Conservation (phyloP, 768 basidiomycete genomes). For the Kwoniella shandongensis region DNA sequence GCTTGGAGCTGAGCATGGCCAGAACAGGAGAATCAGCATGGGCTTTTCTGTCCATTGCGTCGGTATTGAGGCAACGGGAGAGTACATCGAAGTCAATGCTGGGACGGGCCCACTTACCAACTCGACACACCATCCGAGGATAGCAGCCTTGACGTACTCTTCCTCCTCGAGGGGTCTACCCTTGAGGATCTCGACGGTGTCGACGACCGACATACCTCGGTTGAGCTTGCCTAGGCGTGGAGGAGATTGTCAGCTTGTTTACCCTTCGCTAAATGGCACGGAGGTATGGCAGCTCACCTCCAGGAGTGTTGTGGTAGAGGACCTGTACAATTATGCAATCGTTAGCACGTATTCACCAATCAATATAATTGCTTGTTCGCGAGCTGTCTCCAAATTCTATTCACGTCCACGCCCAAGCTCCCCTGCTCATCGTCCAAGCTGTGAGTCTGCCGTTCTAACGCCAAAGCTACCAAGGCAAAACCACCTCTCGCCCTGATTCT, state of each 20-base stretch:
- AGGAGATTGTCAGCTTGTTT: slow-evolving; percentile 6
- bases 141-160: slow-evolving; percentile 83
- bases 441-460: too few species aligned
- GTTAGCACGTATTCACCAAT: too few species aligned
- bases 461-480: too few species aligned
- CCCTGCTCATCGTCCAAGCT: not conserved
- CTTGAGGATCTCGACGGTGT: slow-evolving; percentile 83
- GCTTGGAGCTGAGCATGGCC: slow-evolving; percentile 73
- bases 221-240: slow-evolving; percentile 73
- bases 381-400: too few species aligned
- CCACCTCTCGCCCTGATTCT: too few species aligned
- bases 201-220: slow-evolving; percentile 92
- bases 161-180: slow-evolving; percentile 69
- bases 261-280: not conserved
- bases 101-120: slow-evolving; percentile 65
- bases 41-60: not conserved
- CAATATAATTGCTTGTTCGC: not conserved
- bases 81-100: not conserved
- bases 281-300: slow-evolving; percentile 54
- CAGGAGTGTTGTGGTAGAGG: slow-evolving; percentile 90
- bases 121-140: slow-evolving; percentile 95
- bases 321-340: slow-evolving; percentile 16
- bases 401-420: not conserved
- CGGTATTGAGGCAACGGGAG: not conserved
- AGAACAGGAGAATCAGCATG: too few species aligned